A percentile compares a stretch with the other conserved stretches of the same genome.
Conservation (phyloP, 257 asterid genomes). For the Solanum chiquidenum region DNA sequence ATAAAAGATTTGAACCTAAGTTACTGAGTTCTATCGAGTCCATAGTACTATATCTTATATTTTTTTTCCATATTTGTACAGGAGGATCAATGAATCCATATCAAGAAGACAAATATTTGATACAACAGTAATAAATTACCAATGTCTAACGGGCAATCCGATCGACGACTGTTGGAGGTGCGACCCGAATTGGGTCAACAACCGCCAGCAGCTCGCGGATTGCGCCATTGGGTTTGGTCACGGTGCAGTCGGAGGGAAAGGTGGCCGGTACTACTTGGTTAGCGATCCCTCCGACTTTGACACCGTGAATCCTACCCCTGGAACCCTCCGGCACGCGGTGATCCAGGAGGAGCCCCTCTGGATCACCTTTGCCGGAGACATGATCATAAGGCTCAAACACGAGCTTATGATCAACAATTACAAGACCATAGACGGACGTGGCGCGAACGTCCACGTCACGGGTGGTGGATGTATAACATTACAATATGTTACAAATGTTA, state of each 20-base stretch:
- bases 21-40: neutral
- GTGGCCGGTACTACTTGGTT: slow-evolving; percentile 11
- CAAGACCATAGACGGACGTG: slow-evolving; percentile 19
- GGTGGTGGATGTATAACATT: slow-evolving; percentile 16
- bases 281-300: slow-evolving; percentile 11
- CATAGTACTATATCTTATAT: too few relatives aligned
- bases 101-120: neutral
- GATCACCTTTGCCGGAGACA: slow-evolving; percentile 10
- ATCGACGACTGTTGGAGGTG: slow-evolving; percentile 26
- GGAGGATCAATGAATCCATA: slow-evolving; percentile 12
- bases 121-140: neutral
- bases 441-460: slow-evolving; percentile 7
- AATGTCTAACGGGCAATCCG: slow-evolving; percentile 21
- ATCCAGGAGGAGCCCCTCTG: slow-evolving; percentile 17
- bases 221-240: slow-evolving; percentile 17
- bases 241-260: slow-evolving; percentile 18
- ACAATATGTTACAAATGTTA: slow-evolving; percentile 10
- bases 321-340: slow-evolving; percentile 24
- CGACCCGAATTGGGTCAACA: slow-evolving; percentile 7
- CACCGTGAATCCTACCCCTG: slow-evolving; percentile 17
- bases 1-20: neutral
- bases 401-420: slow-evolving; percentile 6
- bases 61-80: neutral
- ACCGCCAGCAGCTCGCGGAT: slow-evolving; percentile 22
- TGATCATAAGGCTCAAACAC: slow-evolving; percentile 12